Evolutionary conservation across 371 early-diverging fungal genomes (phyloP).

Genomic region (Batkoa obscura): DNA sequence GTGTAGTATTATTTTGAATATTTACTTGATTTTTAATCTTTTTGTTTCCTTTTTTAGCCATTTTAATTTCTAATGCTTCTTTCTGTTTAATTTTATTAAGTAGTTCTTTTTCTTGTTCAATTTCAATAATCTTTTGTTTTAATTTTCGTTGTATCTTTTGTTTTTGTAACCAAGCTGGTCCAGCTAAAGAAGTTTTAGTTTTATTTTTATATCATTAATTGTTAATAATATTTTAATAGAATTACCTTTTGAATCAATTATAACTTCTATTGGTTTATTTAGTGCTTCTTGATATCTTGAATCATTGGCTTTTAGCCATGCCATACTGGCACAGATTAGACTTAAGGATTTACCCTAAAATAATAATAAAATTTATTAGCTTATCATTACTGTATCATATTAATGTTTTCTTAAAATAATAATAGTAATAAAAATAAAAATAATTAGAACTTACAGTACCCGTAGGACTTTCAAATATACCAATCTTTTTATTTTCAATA

Average conservation of each 20-base stretch:
- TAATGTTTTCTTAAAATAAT: no score
- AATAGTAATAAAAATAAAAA: no score
- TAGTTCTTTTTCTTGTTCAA: constrained; percentile 10
- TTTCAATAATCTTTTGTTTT: constrained; percentile 6
- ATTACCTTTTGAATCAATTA: no score
- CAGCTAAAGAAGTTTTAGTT: background rate
- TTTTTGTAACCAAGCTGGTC: constrained; percentile 22
- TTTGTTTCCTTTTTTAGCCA: constrained; percentile 7
- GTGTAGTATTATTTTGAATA: no score
- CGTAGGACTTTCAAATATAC: constrained; percentile 78
- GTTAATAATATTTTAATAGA: no score
- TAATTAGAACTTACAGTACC: constrained; percentile 40
- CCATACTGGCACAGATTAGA: constrained; percentile 62
- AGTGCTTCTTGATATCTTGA: background rate
- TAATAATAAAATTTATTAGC: background rate
- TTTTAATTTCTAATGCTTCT: constrained; percentile 6
- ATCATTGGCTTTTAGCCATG: constrained; percentile 32
- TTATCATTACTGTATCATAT: no score
- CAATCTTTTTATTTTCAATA: constrained; percentile 44
- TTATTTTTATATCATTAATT: no score
- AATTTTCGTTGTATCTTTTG: constrained; percentile 10
- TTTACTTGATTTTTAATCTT: no score
- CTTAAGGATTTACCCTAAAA: constrained; percentile 67
- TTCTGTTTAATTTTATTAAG: constrained; percentile 14
- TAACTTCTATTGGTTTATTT: no score